These are phyloP conservation scores for Rutstroemia sp. DNA, from an alignment of 2,329 filamentous ascomycete genomes.

Conservation along the genomic window DNA sequence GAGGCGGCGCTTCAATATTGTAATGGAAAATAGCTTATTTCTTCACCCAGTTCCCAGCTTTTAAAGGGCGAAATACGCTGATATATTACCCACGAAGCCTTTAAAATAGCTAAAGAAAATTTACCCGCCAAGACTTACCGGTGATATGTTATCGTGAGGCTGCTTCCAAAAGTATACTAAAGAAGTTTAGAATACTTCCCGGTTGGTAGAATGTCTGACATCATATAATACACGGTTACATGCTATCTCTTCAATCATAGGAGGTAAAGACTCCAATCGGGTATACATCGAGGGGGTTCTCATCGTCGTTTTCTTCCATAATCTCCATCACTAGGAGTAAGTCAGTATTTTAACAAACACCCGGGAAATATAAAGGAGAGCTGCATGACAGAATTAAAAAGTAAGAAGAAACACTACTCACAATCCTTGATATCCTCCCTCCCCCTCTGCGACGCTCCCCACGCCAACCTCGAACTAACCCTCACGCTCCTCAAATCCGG, in stretches of 20 bases:
- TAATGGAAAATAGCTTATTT: too few species aligned
- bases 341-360: neutral
- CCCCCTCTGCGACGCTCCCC: slow-evolving; percentile 21
- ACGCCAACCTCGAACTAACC: slow-evolving; percentile 26
- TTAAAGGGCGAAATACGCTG: too few species aligned
- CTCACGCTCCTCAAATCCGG: slow-evolving; percentile 26
- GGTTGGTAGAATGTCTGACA: neutral
- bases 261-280: slow-evolving; percentile 5
- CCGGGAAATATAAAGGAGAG: neutral
- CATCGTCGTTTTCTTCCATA: slow-evolving; percentile 24
- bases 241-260: neutral
- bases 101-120: too few species aligned
- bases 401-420: neutral
- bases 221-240: neutral
- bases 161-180: too few species aligned
- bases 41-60: too few species aligned
- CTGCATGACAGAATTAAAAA: neutral
- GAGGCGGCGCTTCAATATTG: too few species aligned
- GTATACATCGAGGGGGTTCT: slow-evolving; percentile 21
- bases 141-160: too few species aligned
- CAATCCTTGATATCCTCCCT: slow-evolving; percentile 20
- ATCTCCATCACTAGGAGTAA: slow-evolving; percentile 17
- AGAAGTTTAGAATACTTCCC: too few species aligned
- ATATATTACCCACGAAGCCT: too few species aligned
- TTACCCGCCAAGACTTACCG: too few species aligned